Conservation (phyloP, 108 stramenopile genomes). For the Discostella stelligeroides region DNA sequence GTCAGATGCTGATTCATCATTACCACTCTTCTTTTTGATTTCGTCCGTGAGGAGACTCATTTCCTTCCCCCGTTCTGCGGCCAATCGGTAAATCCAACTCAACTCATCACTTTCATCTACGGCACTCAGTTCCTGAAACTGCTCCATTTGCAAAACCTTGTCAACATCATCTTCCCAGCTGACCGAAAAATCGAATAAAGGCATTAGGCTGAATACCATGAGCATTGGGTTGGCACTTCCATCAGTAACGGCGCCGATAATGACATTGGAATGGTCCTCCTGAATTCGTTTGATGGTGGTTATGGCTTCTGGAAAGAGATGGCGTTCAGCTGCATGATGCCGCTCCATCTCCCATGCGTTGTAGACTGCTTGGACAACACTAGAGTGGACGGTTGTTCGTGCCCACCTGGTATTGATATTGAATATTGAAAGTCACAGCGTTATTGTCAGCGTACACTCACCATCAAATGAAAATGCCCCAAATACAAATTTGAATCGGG, state of each 20-base stretch:
- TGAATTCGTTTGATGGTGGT: constrained; percentile 79
- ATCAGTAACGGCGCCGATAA: constrained; percentile 90
- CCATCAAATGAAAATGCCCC: too few species aligned
- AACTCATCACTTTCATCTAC: constrained; percentile 76
- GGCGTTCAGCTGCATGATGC: constrained; percentile 88
- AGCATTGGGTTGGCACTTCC: constrained; percentile 85
- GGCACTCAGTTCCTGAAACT: constrained; percentile 75
- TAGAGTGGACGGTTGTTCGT: constrained; percentile 66
- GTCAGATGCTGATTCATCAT: constrained; percentile 17
- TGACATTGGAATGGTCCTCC: constrained; percentile 77
- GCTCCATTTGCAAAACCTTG: constrained; percentile 50
- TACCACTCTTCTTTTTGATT: constrained; percentile 26
- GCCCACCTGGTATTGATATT: constrained; percentile 62
- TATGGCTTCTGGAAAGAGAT: constrained; percentile 77
- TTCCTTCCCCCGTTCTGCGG: constrained; percentile 74
- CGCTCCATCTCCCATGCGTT: constrained; percentile 91
- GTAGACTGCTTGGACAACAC: constrained; percentile 79
- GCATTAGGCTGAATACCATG: constrained; percentile 88
- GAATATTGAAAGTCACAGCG: too few species aligned
- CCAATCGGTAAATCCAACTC: constrained; percentile 88
- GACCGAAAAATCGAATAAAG: constrained; percentile 86
- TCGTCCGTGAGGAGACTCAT: constrained; percentile 58
- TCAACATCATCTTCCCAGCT: constrained; percentile 84
- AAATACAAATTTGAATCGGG: too few species aligned
- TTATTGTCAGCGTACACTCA: too few species aligned